Percentiles rank a stretch among this genome's conserved stretches.
These are phyloP conservation scores for Xylariales sp. DNA, from an alignment of 2,329 filamentous ascomycete species.

Conservation along the genomic window DNA sequence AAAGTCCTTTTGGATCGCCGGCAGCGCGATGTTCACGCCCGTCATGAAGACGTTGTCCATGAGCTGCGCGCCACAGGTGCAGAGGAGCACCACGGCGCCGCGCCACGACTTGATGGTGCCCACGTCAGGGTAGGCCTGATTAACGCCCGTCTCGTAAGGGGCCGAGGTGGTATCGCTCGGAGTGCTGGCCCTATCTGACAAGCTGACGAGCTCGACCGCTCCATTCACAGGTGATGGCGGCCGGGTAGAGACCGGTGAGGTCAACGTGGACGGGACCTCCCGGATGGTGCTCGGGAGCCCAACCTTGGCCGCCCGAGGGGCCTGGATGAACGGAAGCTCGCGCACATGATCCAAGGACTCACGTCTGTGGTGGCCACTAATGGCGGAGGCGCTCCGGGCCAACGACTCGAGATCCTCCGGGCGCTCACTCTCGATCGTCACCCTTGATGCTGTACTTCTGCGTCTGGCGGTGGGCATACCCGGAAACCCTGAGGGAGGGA, in stretches of 20 bases:
- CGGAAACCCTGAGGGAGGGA: conserved; percentile 1
- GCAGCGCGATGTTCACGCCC: conserved; percentile 33
- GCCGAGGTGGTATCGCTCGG: conserved; percentile 1
- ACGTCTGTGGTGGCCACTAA: not conserved
- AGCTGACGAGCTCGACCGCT: not conserved
- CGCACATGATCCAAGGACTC: conserved; percentile 1
- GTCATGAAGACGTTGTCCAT: conserved; percentile 41
- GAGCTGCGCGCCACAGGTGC: conserved; percentile 36
- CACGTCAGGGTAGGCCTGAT: conserved; percentile 9
- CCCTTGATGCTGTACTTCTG: conserved; percentile 3
- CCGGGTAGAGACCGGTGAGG: conserved; percentile 1
- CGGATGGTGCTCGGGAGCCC: conserved; percentile 2
- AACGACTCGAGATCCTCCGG: conserved; percentile 1
- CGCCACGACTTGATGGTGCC: conserved; percentile 26
- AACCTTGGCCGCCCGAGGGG: not conserved
- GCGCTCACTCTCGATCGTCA: not conserved
- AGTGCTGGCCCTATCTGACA: not conserved
- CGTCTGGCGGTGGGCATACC: conserved; percentile 4
- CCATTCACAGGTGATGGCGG: not conserved
- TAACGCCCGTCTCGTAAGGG: not conserved
- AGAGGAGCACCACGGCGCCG: conserved; percentile 30
- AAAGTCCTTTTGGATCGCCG: conserved; percentile 28
- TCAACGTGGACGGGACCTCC: conserved; percentile 1
- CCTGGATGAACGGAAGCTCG: conserved; percentile 2
- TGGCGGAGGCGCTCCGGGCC: conserved; percentile 3